Evolutionary conservation across 331 rosid genomes (phyloP), one percentile per base, ranked within the genome.

Genomic region (Arachis monticola): DNA sequence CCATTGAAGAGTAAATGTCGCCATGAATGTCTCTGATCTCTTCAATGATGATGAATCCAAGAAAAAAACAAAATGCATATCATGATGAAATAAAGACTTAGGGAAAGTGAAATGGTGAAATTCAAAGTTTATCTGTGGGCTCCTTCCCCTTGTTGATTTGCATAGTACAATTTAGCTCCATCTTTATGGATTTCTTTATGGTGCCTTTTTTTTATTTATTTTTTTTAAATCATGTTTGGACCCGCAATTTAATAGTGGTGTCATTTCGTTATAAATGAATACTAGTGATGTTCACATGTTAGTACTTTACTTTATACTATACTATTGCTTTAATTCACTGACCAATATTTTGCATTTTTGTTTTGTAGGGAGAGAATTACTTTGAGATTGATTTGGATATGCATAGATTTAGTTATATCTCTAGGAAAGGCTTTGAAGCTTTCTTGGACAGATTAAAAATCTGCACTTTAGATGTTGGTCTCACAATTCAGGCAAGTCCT

Each of bases 321-420:
- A 48, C 56, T 38, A 68, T 44, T 65, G 47, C 17, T 70, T 60
- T 22, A n/a, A 57, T 66, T 74, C 27, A 77, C 76, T 70, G 70
- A 32, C 60, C 72, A 46, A 44, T 38, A 5, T 65, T 41, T 11
- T 63, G 5, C 40, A 11, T 42, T 41, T 14, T 64, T 4, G 0
- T 3, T 74, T 73, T 78, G 42, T 77, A 94, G 98, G 99, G 97
- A 42, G 96, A 87, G 71, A 92, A 92, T 77, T 95, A 95, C 90
- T 83, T 92, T 55, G 99, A 92, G 92, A 92, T 95, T 63, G 99
- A 95, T 81, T 56, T 95, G 72, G 97, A 95, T 78, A 92, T 95
- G 98, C 99, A 95, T 83, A 95, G 93, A 87, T 95, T 95, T 70
- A 89, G 99, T 76, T 95, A 92, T 74, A 90, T 95, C 71, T 92